phyloP scores from a whole-genome alignment of 2,329 filamentous ascomycete species.

The Venturiaceae sp. region DNA sequence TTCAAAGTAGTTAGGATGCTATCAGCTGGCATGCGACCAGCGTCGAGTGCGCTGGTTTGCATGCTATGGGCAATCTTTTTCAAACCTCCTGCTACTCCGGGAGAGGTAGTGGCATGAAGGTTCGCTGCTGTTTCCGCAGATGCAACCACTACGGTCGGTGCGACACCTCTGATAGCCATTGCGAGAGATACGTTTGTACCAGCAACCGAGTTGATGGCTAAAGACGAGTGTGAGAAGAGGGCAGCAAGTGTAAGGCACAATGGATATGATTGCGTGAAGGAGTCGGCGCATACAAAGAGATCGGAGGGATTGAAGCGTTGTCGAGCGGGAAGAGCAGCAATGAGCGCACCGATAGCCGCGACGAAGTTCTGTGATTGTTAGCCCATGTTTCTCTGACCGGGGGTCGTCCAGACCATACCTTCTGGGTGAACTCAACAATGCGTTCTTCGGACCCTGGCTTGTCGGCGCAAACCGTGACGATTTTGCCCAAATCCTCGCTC shows the following conservation, averaged over 20 bases:
- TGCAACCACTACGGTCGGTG: slow-evolving; percentile 74
- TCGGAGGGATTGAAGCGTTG: slow-evolving; percentile 69
- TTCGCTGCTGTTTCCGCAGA: slow-evolving; percentile 63
- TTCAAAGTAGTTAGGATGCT: slow-evolving; percentile 54
- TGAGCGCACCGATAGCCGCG: slow-evolving; percentile 71
- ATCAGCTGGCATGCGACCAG: slow-evolving; percentile 64
- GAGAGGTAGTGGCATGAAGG: slow-evolving; percentile 51
- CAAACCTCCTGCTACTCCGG: slow-evolving; percentile 49
- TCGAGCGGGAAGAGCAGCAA: slow-evolving; percentile 62
- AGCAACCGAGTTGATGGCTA: slow-evolving; percentile 84
- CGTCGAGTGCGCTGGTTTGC: slow-evolving; percentile 59
- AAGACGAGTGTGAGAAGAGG: slow-evolving; percentile 72
- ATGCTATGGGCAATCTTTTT: slow-evolving; percentile 61
- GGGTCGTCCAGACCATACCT: too few relatives aligned
- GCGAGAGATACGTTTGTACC: slow-evolving; percentile 61
- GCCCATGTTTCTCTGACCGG: too few relatives aligned
- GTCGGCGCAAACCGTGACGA: slow-evolving; percentile 58
- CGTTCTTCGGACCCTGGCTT: slow-evolving; percentile 44
- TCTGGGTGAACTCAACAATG: slow-evolving; percentile 72
- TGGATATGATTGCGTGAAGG: slow-evolving; percentile 69
- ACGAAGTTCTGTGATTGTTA: slow-evolving; percentile 55
- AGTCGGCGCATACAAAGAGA: slow-evolving; percentile 75
- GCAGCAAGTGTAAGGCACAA: slow-evolving; percentile 73
- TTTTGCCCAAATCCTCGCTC: slow-evolving; percentile 39
- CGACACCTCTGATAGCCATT: slow-evolving; percentile 62